Conservation (phyloP, 2,329 filamentous ascomycete genomes). For the Cordyceps militaris region DNA sequence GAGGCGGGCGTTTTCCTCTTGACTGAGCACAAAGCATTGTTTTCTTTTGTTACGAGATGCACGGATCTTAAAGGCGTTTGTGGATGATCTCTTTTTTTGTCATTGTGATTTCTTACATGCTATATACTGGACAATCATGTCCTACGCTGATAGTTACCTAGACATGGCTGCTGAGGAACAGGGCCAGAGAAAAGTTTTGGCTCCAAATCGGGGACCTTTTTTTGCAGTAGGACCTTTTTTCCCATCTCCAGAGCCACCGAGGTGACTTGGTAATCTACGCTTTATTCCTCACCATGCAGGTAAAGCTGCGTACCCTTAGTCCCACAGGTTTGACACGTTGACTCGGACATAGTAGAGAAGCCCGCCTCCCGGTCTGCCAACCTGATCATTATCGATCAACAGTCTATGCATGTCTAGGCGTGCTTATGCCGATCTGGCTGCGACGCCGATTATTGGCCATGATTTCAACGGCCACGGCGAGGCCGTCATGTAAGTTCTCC, state of each 20-base stretch:
- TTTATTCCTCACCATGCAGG: too few species aligned
- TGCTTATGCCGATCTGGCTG: neutral
- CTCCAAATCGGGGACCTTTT: neutral
- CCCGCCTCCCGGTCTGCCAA: too few species aligned
- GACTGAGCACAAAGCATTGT: neutral
- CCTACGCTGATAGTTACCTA: neutral
- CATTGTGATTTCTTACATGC: neutral
- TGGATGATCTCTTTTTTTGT: neutral
- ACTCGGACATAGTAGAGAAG: too few species aligned
- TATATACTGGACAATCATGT: neutral
- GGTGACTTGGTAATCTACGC: neutral
- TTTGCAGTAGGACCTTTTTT: neutral
- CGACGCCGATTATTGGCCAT: neutral
- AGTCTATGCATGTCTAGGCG: neutral
- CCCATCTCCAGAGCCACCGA: neutral
- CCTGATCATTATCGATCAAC: too few species aligned
- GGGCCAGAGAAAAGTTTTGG: neutral
- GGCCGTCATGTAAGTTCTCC: neutral
- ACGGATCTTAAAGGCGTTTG: neutral
- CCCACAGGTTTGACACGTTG: too few species aligned
- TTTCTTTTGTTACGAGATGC: neutral
- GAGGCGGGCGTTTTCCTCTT: neutral
- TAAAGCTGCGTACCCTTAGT: too few species aligned
- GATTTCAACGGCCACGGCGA: neutral
- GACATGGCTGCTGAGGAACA: neutral